Base-by-base conservation (phyloP, 257 asterid species). In the Buddleja alternifolia region DNA sequence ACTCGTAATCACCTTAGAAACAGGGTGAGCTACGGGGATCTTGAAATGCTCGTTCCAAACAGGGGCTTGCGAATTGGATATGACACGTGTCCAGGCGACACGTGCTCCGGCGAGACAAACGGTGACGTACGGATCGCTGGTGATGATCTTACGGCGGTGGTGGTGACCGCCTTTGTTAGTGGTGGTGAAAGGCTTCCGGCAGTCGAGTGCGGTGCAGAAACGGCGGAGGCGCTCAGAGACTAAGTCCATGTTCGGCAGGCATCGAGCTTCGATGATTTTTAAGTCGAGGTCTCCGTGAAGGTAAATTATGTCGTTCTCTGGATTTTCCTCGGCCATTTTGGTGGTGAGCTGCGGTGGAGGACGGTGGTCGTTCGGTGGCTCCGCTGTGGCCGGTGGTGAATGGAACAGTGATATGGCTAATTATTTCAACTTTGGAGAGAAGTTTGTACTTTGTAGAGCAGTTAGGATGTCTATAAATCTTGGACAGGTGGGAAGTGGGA, bases 251-350 rank as follows among this genome's bases (percentile, higher is more conserved):
- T 93, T 93, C 14, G 97, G 99, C 65, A 93, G 80, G 10, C 75
- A 57, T 23, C 97, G 93, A 8, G 96, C 99, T 66, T 93, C 95
- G 19, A 87, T 58, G 58, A 93, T 84, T 36, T 75, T 80, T 19
- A 93, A 84, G 78, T 93, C 99, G 24, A 93, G 86, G 71, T 90
- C 96, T 8, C 99, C 99, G 39, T 93, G 99, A 36, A 93, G 94
- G 69, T 80, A 80, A 0, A 75, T 69, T 6, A 41, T 20, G 12
- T 45, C 10, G 29, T 51, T 54, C 6, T 65, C 64, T 1, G 57
- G 19, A 53, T 68, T 32, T 7, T 75, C 80, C 61, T 72, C 84
- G 73, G 83, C 78, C 96, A 90, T 90, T 29, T 29, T 32, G 44
- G 44, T 34, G 54, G 46, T 20, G 17, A n/a, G 69, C 36, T 50